Evolutionary conservation across 1,284 basidiomycete species (phyloP), one percentile per base, ranked within the genome.

Genomic region (Dichomitus squalens): DNA sequence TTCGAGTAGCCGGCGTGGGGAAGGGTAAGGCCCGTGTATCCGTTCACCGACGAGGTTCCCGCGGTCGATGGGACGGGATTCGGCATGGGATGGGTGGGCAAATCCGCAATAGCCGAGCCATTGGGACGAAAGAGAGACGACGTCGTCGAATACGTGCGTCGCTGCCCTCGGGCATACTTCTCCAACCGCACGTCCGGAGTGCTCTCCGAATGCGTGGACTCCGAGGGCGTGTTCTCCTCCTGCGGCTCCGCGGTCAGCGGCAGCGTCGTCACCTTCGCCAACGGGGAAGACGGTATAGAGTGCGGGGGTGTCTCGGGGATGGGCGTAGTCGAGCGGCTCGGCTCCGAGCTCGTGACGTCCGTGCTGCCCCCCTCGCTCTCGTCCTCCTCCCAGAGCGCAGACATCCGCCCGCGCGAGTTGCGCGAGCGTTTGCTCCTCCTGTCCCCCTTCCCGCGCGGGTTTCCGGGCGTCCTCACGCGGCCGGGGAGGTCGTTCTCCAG

Each of bases 11-110:
- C 64, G 62, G 85, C 73, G 66, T 82, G 82, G 3, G 92, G 90
- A 2, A 95, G 80, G 0, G 87, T 79, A 21, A 95, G 83, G 27
- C 82, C 83, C 0, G 88, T 88, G 66, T 84, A 90, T 4, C 86
- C 88, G 34, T 55, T 61, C 52, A 55, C 27, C 57, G 57, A 1
- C 43, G 56, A 8, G 12, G 66, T 51, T 3, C 62, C 47, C 6
- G 66, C 48, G 4, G 64, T 50, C 9, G 60, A 39, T 1, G 66
- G 64, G 53, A 68, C 52, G 55, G 72, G 65, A 49, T 73, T 57
- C 39, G 70, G 67, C 55, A 77, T 62, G 35, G 65, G 50, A 49
- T 74, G 71, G n/a, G 75, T 71, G 20, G 71, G 68, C 16, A 71
- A 59, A 6, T 65, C 63, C 31, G 66, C 60, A 7, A 65, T 55